These are phyloP conservation scores for Silene coronaria DNA, from an alignment of 179 eudicot species.

Conservation along the genomic window DNA sequence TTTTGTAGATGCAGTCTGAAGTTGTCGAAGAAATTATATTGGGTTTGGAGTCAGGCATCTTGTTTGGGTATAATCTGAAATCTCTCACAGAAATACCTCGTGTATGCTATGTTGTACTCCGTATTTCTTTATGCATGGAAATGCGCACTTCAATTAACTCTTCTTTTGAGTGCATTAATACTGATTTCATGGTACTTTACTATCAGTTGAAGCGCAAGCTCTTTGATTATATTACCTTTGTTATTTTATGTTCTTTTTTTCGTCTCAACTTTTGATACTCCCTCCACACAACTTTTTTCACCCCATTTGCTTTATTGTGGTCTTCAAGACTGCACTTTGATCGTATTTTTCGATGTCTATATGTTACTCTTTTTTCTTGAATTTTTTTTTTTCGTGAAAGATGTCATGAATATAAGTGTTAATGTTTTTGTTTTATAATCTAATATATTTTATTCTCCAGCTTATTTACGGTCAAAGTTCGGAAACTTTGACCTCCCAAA, in stretches of 20 bases:
- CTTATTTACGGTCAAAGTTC: no score
- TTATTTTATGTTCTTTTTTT: neutral
- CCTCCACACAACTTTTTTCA: no score
- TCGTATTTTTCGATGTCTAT: no score
- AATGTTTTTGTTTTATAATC: no score
- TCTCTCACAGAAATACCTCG: slow-evolving; percentile 3
- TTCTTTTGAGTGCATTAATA: neutral
- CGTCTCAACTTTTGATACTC: neutral
- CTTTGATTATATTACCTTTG: neutral
- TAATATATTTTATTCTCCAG: no score
- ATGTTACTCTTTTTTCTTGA: no score
- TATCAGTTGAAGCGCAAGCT: neutral
- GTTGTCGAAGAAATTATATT: slow-evolving; percentile 88
- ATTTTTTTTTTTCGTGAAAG: no score
- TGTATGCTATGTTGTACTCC: neutral
- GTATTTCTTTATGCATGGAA: neutral
- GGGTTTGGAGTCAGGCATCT: slow-evolving; percentile 91
- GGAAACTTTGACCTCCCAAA: no score
- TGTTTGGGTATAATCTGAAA: slow-evolving; percentile 61
- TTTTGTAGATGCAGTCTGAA: slow-evolving; percentile 83
- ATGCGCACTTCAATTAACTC: neutral
- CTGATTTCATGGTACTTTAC: neutral
- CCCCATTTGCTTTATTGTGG: no score
- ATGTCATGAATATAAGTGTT: no score
- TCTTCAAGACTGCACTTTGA: no score